Conservation (phyloP, 1,284 basidiomycete genomes). For the Chiua sp. region DNA sequence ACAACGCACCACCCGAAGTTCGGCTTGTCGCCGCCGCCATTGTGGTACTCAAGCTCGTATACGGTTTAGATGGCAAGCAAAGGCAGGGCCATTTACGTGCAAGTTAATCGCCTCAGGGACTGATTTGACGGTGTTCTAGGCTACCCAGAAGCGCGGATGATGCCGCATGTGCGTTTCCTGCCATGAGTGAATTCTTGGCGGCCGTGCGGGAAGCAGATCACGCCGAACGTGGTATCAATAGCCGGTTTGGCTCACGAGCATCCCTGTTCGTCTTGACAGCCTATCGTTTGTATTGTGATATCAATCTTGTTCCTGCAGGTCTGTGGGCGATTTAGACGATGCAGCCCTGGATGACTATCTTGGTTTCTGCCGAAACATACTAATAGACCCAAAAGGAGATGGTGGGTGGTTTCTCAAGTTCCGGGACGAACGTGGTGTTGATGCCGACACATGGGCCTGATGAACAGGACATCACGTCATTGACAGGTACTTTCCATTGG, state of each 20-base stretch:
- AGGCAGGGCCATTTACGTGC: slow-evolving; percentile 47
- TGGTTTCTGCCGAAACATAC: slow-evolving; percentile 63
- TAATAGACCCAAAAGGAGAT: slow-evolving; percentile 43
- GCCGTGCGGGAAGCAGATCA: slow-evolving; percentile 49
- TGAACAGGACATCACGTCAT: slow-evolving; percentile 33
- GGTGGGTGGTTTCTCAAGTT: slow-evolving; percentile 22
- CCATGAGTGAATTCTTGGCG: slow-evolving; percentile 55
- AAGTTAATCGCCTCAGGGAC: slow-evolving; percentile 3
- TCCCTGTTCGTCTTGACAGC: slow-evolving; percentile 35
- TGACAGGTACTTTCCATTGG: slow-evolving; percentile 51
- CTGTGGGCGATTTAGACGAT: slow-evolving; percentile 58
- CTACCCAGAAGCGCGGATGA: slow-evolving; percentile 54
- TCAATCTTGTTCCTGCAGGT: slow-evolving; percentile 44
- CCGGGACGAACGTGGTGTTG: slow-evolving; percentile 16
- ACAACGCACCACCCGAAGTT: slow-evolving; percentile 79
- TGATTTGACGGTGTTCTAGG: slow-evolving; percentile 41
- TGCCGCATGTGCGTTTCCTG: slow-evolving; percentile 68
- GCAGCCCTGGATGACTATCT: slow-evolving; percentile 70
- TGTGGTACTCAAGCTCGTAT: slow-evolving; percentile 81
- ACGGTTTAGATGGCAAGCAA: slow-evolving; percentile 76
- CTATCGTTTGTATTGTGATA: slow-evolving; percentile 7
- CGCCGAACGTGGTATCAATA: slow-evolving; percentile 36
- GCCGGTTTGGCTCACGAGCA: slow-evolving; percentile 42
- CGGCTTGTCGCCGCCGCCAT: slow-evolving; percentile 68
- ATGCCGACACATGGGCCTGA: slow-evolving; percentile 9